These are phyloP conservation scores for Boletus edulis DNA, from an alignment of 768 basidiomycete species.

Conservation along the genomic window DNA sequence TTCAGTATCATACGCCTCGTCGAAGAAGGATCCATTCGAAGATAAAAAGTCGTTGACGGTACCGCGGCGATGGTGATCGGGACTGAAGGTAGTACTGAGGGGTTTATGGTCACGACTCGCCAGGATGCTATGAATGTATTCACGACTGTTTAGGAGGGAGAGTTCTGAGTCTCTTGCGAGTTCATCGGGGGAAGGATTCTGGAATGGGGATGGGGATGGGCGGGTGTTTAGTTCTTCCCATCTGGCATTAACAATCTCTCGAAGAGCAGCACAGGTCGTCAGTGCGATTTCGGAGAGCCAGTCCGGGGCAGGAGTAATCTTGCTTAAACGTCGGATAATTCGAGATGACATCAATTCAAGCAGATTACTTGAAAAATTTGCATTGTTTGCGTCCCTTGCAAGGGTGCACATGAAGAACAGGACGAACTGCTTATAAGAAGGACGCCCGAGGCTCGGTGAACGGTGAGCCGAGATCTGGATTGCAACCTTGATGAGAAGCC, in stretches of 20 bases:
- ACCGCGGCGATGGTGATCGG: background rate
- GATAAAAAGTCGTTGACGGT: conserved; percentile 17
- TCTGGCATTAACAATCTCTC: conserved; percentile 25
- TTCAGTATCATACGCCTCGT: conserved; percentile 1
- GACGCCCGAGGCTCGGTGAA: background rate
- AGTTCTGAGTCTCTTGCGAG: conserved; percentile 29
- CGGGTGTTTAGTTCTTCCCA: conserved; percentile 31
- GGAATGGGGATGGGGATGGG: background rate
- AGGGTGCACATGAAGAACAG: background rate
- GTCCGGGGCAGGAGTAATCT: background rate
- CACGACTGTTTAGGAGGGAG: conserved; percentile 23
- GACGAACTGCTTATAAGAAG: background rate
- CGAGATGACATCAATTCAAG: background rate
- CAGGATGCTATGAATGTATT: conserved; percentile 11
- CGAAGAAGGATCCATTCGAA: conserved; percentile 5
- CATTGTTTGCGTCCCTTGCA: background rate
- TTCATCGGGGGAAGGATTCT: background rate
- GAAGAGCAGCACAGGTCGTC: background rate
- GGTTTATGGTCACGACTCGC: background rate
- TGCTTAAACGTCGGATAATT: background rate
- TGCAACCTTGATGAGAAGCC: background rate
- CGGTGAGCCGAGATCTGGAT: background rate
- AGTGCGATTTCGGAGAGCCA: background rate
- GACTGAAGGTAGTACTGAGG: background rate
- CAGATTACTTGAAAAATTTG: background rate